Base-by-base conservation (phyloP, 2,329 filamentous ascomycete genomes). In the Aspergillus novofumigatus region DNA sequence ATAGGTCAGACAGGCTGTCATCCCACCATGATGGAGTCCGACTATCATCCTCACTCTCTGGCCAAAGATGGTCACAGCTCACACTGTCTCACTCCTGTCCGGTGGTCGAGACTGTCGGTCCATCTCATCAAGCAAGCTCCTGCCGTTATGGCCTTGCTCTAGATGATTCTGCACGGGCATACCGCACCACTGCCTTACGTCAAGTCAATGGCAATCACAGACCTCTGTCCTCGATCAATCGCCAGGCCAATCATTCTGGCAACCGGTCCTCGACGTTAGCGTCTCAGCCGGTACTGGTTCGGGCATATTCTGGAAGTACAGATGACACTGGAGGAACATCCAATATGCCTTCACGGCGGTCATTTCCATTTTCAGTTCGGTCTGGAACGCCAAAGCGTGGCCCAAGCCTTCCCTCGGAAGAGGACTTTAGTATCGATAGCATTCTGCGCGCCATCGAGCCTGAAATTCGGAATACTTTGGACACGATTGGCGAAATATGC, bases 401-500 rank as follows among this genome's bases (percentile, higher is more conserved):
- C 10, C 65, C 70, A 2, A 66, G 70, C 44, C 64, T 79, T 9
- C 82, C 82, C 8, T 72, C 79, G 3, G 72, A 78, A 20, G 75
- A 81, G 23, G 80, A 81, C 54, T 85, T 84, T 66, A 80, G 80
- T 51, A 84, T 85, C 62, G 80, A 80, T 29, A 77, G 78, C 28
- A 83, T 85, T 57, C 72, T 85, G 14, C 76, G 77, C 25, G 80
- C 82, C 28, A 81, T 85, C 55, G 81, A 85, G 55, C 79, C 82
- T 11, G 83, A 86, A 62, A 83, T 86, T 49, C 75, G 81, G 59
- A 73, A 73, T 14, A 83, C 83, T 9, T 77, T 87, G 53, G 81
- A 86, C 65, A 81, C 82, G 17, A 86, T 87, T 62, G 83, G 84
- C 25, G 83, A 86, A 63, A 86, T 87, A 58, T 85, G 83, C 62